A percentile compares a stretch with the other conserved stretches of the same genome.
These are phyloP conservation scores for Aspergillus oerlinghausenensis DNA, from an alignment of 2,329 filamentous ascomycete genomes.

Conservation along the genomic window DNA sequence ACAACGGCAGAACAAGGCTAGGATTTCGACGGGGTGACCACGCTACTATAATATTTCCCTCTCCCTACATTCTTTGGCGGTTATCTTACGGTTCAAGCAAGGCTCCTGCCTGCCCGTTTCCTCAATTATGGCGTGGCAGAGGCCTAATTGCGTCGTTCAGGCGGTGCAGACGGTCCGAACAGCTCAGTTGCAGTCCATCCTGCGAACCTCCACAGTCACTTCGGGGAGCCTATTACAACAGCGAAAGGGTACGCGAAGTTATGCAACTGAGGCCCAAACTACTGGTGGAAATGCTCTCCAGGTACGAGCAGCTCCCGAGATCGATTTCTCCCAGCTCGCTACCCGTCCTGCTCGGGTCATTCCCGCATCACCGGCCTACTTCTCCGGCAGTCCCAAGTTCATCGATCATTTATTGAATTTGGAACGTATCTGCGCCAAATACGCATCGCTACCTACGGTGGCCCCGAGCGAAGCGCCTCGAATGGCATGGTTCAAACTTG, in stretches of 20 bases:
- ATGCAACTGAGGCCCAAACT: conserved; percentile 24
- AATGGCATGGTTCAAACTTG: conserved; percentile 74
- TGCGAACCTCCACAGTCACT: conserved; percentile 31
- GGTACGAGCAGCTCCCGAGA: conserved; percentile 22
- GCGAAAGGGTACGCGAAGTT: conserved; percentile 20
- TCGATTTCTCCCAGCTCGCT: conserved; percentile 27
- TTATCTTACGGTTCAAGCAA: not conserved
- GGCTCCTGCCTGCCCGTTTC: conserved; percentile 10
- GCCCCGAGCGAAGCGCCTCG: conserved; percentile 62
- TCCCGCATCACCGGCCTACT: conserved; percentile 88
- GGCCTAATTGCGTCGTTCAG: conserved; percentile 31
- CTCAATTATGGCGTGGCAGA: conserved; percentile 35
- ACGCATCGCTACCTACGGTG: conserved; percentile 68
- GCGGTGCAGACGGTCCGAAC: conserved; percentile 30
- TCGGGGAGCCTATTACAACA: conserved; percentile 8
- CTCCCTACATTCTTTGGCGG: not conserved
- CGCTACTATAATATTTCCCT: not conserved
- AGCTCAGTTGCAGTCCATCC: conserved; percentile 38
- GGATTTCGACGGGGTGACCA: not conserved
- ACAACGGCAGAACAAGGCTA: conserved; percentile 1
- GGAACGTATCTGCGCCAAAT: conserved; percentile 65
- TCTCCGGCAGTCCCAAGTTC: conserved; percentile 78
- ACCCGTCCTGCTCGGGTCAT: conserved; percentile 64
- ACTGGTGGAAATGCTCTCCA: conserved; percentile 9
- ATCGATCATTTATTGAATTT: conserved; percentile 77